phyloP scores from a whole-genome alignment of 2,329 filamentous ascomycete species.

The Cryoendolithus antarcticus region DNA sequence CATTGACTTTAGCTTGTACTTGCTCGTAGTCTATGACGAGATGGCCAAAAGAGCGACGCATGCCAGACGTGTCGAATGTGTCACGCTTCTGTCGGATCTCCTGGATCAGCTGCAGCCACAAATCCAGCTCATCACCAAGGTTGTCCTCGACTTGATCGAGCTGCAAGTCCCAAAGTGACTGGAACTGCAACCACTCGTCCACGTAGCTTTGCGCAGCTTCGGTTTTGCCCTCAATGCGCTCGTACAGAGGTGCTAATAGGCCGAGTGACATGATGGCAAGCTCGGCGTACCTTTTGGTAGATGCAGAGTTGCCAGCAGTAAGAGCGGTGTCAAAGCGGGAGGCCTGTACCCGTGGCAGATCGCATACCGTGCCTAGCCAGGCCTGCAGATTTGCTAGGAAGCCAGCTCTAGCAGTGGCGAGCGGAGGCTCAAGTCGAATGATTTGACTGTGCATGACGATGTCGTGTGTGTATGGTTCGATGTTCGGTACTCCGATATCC shows the following conservation, averaged over 20 bases:
- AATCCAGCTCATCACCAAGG: slow-evolving; percentile 77
- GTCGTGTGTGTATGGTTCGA: slow-evolving; percentile 71
- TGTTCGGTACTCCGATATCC: slow-evolving; percentile 43
- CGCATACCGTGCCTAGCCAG: slow-evolving; percentile 88
- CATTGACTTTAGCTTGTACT: slow-evolving; percentile 95
- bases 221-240: slow-evolving; percentile 70
- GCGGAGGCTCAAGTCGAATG: slow-evolving; percentile 86
- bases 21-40: slow-evolving; percentile 96
- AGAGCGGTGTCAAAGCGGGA: slow-evolving; percentile 86
- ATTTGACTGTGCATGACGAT: slow-evolving; percentile 97
- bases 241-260: slow-evolving; percentile 67
- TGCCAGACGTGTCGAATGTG: slow-evolving; percentile 95
- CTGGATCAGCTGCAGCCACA: slow-evolving; percentile 91
- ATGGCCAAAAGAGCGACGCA: slow-evolving; percentile 84
- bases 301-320: slow-evolving; percentile 41
- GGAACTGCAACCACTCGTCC: slow-evolving; percentile 96
- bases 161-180: slow-evolving; percentile 95
- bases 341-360: slow-evolving; percentile 85
- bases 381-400: slow-evolving; percentile 90
- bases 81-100: slow-evolving; percentile 91
- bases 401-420: slow-evolving; percentile 81
- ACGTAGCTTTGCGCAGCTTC: slow-evolving; percentile 72
- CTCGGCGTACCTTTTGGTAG: slow-evolving; percentile 66
- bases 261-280: slow-evolving; percentile 74
- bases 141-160: slow-evolving; percentile 90